These are phyloP conservation scores for Cymbidium sinense DNA, from an alignment of 106 monocot genomes.

Conservation along the genomic window DNA sequence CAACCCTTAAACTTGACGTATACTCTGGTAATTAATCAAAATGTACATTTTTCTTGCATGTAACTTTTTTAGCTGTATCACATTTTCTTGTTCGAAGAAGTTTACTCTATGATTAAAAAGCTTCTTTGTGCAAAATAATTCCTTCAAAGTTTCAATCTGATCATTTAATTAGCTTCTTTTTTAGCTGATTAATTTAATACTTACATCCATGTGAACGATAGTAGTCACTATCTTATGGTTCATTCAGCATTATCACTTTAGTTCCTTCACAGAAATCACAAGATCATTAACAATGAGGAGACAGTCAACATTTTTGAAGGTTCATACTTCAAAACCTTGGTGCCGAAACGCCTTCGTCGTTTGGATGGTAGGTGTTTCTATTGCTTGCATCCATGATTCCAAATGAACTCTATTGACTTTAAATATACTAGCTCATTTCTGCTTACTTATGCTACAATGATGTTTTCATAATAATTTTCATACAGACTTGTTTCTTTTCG, in stretches of 20 bases:
- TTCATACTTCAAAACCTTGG: slow-evolving; percentile 45
- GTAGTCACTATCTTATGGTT: neutral
- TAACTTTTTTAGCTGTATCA: too few species aligned
- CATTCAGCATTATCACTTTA: neutral
- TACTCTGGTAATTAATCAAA: too few species aligned
- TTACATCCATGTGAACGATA: neutral
- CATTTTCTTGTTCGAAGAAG: too few species aligned
- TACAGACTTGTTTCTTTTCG: slow-evolving; percentile 90
- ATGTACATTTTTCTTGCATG: too few species aligned
- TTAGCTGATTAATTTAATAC: too few species aligned
- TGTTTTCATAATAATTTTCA: slow-evolving; percentile 2
- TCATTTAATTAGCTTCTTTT: too few species aligned
- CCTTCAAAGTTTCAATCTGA: too few species aligned
- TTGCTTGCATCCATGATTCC: neutral
- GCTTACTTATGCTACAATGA: neutral
- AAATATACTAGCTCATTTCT: neutral
- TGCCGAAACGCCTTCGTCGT: slow-evolving; percentile 51
- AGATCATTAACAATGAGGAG: slow-evolving; percentile 72
- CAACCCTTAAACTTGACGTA: too few species aligned
- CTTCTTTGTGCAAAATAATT: too few species aligned
- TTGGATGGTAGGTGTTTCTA: slow-evolving; percentile 67
- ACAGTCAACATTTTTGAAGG: slow-evolving; percentile 77
- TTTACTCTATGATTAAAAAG: too few species aligned
- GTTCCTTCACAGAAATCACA: slow-evolving; percentile 45
- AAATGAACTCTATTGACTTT: neutral